Evolutionary conservation across 768 basidiomycete genomes (phyloP), one percentile per base, ranked within the genome.

Genomic region (Lyophyllum atratum): DNA sequence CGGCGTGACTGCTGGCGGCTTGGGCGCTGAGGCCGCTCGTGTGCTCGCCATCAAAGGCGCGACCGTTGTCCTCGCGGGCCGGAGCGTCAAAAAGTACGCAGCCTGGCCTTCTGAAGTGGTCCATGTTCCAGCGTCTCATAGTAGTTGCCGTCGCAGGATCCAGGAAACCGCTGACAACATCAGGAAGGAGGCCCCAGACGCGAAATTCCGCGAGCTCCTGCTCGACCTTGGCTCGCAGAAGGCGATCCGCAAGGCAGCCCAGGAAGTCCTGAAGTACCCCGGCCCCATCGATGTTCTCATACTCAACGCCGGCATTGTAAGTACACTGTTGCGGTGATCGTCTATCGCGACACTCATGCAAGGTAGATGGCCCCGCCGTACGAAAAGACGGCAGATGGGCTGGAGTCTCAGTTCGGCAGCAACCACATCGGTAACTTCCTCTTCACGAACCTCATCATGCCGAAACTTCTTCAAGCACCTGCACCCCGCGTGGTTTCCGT

Each of bases 381-480:
- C 50, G 21, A 33, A n/a, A 60, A 48, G 39, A 62, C 64, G 22
- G 56, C 52, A 12, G 64, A 67, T 29, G 64, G 64, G 37, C 52
- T 64, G n/a, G 65, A 68, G 50, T 48, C 51, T 19, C 66, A 68
- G 37, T 59, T 68, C 34, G 65, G 56, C 40, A 59, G 54, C 37
- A 68, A 68, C 56, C 63, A 66, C 31, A 50, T 66, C n/a, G 63
- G 61, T 28, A 60, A 66, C 43, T 64, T 52, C 58, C 55, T 66
- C 29, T 64, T 68, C 49, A 59, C 60, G 15, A 63, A 58, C 45
- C 61, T 66, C 22, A 60, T 68, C 56, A 37, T 66, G 24, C 47
- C 52, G 29, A 57, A 58, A 33, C 49, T 54, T 6, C 44, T 54
- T 12, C 46, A 49, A 3, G 37, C 53, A 8, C 4, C 51, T 10